Percentiles rank a stretch among this genome's conserved stretches.
Conservation (phyloP, 2,329 filamentous ascomycete species). For the Chaetomiaceae sp. region DNA sequence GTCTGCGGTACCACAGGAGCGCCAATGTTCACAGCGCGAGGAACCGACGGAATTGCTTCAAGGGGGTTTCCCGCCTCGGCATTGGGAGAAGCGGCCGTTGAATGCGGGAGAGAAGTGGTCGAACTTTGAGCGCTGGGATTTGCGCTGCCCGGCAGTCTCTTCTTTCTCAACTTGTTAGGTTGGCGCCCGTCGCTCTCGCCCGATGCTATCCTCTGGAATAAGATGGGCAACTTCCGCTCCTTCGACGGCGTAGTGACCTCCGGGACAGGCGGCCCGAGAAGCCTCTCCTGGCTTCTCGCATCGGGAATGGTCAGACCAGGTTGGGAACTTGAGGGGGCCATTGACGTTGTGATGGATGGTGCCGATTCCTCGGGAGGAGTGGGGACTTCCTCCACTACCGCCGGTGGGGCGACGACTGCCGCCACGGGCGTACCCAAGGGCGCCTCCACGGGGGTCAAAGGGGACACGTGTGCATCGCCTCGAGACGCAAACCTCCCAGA, state of each 20-base stretch:
- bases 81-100: constrained; percentile 42
- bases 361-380: constrained; percentile 30
- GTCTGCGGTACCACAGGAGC: constrained; percentile 1
- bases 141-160: constrained; percentile 66
- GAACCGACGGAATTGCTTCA: constrained; percentile 31
- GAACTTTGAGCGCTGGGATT: constrained; percentile 91
- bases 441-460: constrained; percentile 34
- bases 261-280: constrained; percentile 19
- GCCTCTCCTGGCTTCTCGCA: constrained; percentile 26
- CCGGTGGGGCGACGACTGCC: constrained; percentile 43
- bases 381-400: constrained; percentile 34
- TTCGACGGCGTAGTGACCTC: constrained; percentile 50
- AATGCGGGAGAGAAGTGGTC: constrained; percentile 62
- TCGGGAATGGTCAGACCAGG: constrained; percentile 15
- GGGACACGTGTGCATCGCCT: constrained; percentile 29
- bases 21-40: constrained; percentile 16
- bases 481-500: constrained; percentile 58
- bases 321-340: constrained; percentile 9
- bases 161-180: constrained; percentile 91
- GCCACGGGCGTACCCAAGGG: no score
- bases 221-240: constrained; percentile 62
- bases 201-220: constrained; percentile 67
- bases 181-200: constrained; percentile 61
- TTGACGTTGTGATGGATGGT: constrained; percentile 11
- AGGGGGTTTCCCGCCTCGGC: constrained; percentile 44